These are phyloP conservation scores for Turnera subulata DNA, from an alignment of 345 rosid species.

Conservation along the genomic window DNA sequence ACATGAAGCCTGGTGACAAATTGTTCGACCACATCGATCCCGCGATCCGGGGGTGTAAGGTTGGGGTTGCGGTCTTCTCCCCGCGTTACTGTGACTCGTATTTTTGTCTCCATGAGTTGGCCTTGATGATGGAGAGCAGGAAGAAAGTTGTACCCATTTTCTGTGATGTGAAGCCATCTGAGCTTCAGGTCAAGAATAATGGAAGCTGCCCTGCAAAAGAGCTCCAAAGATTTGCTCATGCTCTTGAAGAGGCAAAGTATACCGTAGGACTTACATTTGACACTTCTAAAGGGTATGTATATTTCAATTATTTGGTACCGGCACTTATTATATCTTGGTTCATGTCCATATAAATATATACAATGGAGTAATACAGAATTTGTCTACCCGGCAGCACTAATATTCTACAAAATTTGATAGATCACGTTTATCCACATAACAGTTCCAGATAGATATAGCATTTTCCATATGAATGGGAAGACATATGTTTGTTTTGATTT, in stretches of 20 bases:
- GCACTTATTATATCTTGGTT: too few species aligned
- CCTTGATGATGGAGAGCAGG: slow-evolving; percentile 37
- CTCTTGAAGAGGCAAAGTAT: slow-evolving; percentile 63
- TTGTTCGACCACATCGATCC: slow-evolving; percentile 48
- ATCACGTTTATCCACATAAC: too few species aligned
- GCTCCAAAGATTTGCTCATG: slow-evolving; percentile 39
- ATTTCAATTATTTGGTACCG: too few species aligned
- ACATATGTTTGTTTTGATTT: not conserved
- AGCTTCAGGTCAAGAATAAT: slow-evolving; percentile 46
- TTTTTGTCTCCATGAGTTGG: not conserved
- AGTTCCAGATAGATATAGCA: not conserved
- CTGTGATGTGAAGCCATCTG: slow-evolving; percentile 65
- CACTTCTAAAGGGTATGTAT: slow-evolving; percentile 48
- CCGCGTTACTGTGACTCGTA: slow-evolving; percentile 49
- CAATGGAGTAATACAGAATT: too few species aligned
- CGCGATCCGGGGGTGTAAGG: slow-evolving; percentile 46
- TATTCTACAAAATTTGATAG: too few species aligned
- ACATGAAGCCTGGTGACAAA: slow-evolving; percentile 74
- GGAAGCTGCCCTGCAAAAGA: slow-evolving; percentile 32
- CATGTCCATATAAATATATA: not conserved
- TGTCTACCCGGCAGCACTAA: too few species aligned
- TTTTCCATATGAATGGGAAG: not conserved
- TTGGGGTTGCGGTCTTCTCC: slow-evolving; percentile 76
- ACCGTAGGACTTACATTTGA: slow-evolving; percentile 88
- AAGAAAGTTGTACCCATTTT: too few species aligned